phyloP scores from a whole-genome alignment of 306 rosid species.

The Neltuma alba region DNA sequence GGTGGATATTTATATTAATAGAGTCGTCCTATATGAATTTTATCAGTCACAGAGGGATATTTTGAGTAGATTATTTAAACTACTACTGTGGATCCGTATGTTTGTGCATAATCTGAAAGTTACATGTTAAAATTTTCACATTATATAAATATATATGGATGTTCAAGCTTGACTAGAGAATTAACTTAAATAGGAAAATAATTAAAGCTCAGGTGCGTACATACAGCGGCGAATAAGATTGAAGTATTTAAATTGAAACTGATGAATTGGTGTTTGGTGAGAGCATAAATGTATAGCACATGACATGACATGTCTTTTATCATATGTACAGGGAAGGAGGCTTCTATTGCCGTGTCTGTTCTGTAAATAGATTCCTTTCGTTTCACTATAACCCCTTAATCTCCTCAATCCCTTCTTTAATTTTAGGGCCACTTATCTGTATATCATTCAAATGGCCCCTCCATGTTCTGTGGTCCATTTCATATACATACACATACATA shows the following conservation, averaged over 20 bases:
- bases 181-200: background rate
- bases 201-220: background rate
- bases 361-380: background rate
- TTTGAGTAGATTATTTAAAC: too few species aligned
- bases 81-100: too few species aligned
- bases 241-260: too few species aligned
- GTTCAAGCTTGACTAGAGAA: background rate
- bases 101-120: background rate
- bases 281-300: background rate
- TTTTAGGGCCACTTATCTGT: background rate
- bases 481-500: background rate
- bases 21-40: background rate
- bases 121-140: background rate
- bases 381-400: background rate
- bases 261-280: conserved; percentile 1
- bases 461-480: background rate
- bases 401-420: background rate
- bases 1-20: background rate
- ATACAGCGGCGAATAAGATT: background rate
- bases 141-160: background rate
- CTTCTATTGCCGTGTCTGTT: background rate
- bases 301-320: background rate
- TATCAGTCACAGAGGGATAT: background rate
- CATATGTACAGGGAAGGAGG: background rate
- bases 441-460: background rate